Evolutionary conservation across 441 rosid genomes (phyloP).

Genomic region (Syzygium malaccense): DNA sequence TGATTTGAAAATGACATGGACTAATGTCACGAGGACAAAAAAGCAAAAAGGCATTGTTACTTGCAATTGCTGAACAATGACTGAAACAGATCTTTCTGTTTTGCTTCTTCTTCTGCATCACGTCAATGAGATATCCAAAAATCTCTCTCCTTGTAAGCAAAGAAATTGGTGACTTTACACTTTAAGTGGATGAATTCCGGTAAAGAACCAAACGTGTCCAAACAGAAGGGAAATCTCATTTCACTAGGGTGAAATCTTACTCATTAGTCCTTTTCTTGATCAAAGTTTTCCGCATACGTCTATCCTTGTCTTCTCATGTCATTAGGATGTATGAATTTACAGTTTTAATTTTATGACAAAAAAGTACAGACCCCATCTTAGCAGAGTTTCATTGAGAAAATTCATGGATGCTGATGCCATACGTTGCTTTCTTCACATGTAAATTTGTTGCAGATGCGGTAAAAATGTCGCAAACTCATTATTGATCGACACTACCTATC

Average conservation of each 20-base stretch:
- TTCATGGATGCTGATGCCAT: not conserved
- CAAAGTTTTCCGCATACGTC: not conserved
- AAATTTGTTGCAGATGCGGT: not conserved
- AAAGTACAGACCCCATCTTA: not conserved
- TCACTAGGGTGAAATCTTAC: not conserved
- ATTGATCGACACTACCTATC: not conserved
- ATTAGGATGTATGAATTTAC: not conserved
- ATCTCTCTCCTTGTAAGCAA: not conserved
- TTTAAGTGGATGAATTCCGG: not conserved
- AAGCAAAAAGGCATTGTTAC: not conserved
- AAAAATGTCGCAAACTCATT: not conserved
- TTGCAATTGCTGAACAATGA: not conserved
- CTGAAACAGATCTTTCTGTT: not conserved
- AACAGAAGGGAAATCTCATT: not conserved
- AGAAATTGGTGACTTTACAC: not conserved
- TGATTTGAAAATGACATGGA: not conserved
- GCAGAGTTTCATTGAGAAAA: not conserved
- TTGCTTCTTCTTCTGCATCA: not conserved
- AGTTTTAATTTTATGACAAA: not conserved
- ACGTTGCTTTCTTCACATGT: not conserved
- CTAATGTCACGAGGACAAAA: not conserved
- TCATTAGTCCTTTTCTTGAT: not conserved
- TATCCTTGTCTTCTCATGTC: not conserved
- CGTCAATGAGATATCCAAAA: not conserved
- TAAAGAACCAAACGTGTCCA: not conserved